Conservation (phyloP, 345 rosid genomes). For the Euphorbia tirucalli region DNA sequence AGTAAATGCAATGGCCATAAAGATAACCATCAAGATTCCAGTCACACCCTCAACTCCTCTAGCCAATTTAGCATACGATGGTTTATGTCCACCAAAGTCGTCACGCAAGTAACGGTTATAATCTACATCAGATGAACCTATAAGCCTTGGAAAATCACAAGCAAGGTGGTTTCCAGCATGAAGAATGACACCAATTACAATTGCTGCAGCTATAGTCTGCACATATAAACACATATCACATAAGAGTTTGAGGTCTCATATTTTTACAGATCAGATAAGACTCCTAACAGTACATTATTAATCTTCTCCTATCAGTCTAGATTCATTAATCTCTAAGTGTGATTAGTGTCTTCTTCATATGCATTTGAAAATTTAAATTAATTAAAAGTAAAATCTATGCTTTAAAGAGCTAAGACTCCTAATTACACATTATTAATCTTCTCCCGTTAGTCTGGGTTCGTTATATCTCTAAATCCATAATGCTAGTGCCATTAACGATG, state of each 20-base stretch:
- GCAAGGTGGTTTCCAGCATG: conserved; percentile 84
- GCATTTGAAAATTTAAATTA: too few species aligned
- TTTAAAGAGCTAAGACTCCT: not conserved
- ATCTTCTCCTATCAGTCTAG: not conserved
- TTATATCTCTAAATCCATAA: too few species aligned
- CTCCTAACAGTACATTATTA: not conserved
- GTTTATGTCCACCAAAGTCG: conserved; percentile 61
- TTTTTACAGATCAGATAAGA: not conserved
- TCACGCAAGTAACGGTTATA: conserved; percentile 30
- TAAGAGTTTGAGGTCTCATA: not conserved
- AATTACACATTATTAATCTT: not conserved
- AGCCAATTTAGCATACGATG: conserved; percentile 62
- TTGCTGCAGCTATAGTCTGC: conserved; percentile 95
- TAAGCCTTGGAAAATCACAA: conserved; percentile 85
- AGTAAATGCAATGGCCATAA: conserved; percentile 74
- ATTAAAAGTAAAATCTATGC: too few species aligned
- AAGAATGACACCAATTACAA: conserved; percentile 68
- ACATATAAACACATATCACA: not conserved
- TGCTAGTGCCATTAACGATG: too few species aligned
- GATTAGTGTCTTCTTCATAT: not conserved
- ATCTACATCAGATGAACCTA: conserved; percentile 22
- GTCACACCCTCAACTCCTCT: conserved; percentile 73
- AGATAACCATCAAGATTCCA: conserved; percentile 71
- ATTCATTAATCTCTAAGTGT: not conserved
- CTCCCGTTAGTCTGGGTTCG: too few species aligned